Base-by-base conservation (phyloP, 1,284 basidiomycete genomes). In the Irpex sp. region DNA sequence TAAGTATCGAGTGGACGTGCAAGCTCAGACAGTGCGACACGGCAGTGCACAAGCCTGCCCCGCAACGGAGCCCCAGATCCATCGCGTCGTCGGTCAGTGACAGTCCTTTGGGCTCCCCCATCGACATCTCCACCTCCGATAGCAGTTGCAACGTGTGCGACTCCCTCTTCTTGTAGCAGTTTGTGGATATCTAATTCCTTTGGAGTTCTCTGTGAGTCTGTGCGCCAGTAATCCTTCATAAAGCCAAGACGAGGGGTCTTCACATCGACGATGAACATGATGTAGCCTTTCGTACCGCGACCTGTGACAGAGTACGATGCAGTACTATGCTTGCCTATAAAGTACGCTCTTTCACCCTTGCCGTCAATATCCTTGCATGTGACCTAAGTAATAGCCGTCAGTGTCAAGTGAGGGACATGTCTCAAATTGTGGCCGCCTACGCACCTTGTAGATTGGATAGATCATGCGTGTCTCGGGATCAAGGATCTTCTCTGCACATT, bases 91-190 rank as follows among this genome's bases (percentile, higher is more conserved):
- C 14, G 12, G 18, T 49, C 48, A 19, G 48, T 49, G 48, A 49
- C 48, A n/a, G 48, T 49, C 9, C 16, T 18, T 21, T 49, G 48
- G 18, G 16, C 12, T 21, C 48, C 48, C 39, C n/a, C n/a, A 12
- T n/a, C 14, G 37, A 59, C 39, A 19, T 59, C 58, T 10, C 58
- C 58, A 7, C 58, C 58, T 14, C 49, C 51, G 49, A 59, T 39
- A 28, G 58, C 49, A 16, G 52, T 42, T 35, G 58, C 51, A 21
- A 59, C 18, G n/a, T 36, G 33, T 5, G 14, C 12, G 9, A 39
- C 23, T 19, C 28, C 37, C 33, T 52, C 23, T 18, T 12, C 47
- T 10, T 45, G 12, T 18, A 58, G 3, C 23, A 21, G 6, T 23
- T 18, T 9, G 39, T 59, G 54, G 23, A 45, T 19, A 4, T 59